phyloP scores from a whole-genome alignment of 192 early-diverging fungal genomes.

The Coemansia asiatica region DNA sequence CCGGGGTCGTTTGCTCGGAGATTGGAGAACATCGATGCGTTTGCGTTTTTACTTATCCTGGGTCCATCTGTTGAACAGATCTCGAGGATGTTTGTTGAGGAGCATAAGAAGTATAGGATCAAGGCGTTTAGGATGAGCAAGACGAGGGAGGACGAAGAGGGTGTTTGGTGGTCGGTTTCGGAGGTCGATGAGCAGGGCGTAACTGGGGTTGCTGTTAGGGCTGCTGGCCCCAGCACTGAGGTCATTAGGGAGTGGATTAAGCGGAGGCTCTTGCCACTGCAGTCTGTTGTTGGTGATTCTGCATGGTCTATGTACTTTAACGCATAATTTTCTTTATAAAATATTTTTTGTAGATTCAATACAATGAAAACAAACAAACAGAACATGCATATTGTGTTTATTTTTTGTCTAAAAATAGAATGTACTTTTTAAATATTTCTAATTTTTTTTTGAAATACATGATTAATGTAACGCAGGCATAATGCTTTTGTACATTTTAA shows the following conservation, averaged over 20 bases:
- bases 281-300: constrained; percentile 29
- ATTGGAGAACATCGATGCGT: constrained; percentile 17
- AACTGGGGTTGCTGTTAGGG: constrained; percentile 38
- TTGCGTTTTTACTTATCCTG: constrained; percentile 42
- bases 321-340: not conserved
- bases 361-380: too few species aligned
- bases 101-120: constrained; percentile 32
- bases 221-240: constrained; percentile 31
- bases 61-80: constrained; percentile 19
- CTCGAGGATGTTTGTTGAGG: constrained; percentile 17
- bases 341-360: not conserved
- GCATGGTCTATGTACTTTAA: constrained; percentile 54
- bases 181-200: constrained; percentile 25
- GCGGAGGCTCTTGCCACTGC: constrained; percentile 8
- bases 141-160: not conserved
- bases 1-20: constrained; percentile 3
- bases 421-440: too few species aligned
- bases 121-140: constrained; percentile 17
- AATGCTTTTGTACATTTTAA: too few species aligned
- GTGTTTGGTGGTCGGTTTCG: constrained; percentile 49
- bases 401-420: too few species aligned
- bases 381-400: too few species aligned
- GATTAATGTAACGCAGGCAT: not conserved
- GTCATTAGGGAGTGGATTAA: constrained; percentile 41
- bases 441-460: not conserved